Conservation (phyloP, 2,329 filamentous ascomycete species). For the Ophioceras dolichostomum region DNA sequence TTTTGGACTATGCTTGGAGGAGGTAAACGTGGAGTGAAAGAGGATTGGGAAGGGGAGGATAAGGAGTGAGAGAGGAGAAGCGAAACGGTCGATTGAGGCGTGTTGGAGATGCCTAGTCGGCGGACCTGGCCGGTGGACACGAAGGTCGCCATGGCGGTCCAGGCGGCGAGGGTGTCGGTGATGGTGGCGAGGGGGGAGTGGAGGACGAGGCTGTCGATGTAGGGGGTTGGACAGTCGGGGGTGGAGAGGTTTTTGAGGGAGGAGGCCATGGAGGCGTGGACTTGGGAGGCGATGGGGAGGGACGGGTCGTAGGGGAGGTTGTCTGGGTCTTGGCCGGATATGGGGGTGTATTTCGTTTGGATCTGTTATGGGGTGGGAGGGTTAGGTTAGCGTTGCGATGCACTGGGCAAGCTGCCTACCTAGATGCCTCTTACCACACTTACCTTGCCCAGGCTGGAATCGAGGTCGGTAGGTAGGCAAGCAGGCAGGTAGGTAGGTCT, state of each 20-base stretch:
- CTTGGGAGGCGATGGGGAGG: slow-evolving; percentile 48
- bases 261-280: slow-evolving; percentile 52
- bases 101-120: slow-evolving; percentile 65
- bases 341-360: slow-evolving; percentile 73
- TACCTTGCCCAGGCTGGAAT: too few species aligned
- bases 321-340: slow-evolving; percentile 45
- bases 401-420: not conserved
- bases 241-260: slow-evolving; percentile 53
- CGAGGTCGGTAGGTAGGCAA: too few species aligned
- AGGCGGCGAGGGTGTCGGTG: slow-evolving; percentile 46
- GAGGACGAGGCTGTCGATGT: slow-evolving; percentile 66
- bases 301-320: slow-evolving; percentile 51
- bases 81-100: slow-evolving; percentile 42
- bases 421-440: slow-evolving; percentile 9
- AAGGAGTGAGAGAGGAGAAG: slow-evolving; percentile 30
- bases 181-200: slow-evolving; percentile 40
- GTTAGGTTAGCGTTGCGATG: not conserved
- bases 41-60: not conserved
- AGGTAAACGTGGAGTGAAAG: too few species aligned
- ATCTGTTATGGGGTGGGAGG: slow-evolving; percentile 28
- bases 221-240: slow-evolving; percentile 16
- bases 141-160: slow-evolving; percentile 53
- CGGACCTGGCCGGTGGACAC: slow-evolving; percentile 48
- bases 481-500: too few species aligned
- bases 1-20: slow-evolving; percentile 59